Evolutionary conservation across 805 yeast species (phyloP).

Genomic region (Saturnispora mendoncae): DNA sequence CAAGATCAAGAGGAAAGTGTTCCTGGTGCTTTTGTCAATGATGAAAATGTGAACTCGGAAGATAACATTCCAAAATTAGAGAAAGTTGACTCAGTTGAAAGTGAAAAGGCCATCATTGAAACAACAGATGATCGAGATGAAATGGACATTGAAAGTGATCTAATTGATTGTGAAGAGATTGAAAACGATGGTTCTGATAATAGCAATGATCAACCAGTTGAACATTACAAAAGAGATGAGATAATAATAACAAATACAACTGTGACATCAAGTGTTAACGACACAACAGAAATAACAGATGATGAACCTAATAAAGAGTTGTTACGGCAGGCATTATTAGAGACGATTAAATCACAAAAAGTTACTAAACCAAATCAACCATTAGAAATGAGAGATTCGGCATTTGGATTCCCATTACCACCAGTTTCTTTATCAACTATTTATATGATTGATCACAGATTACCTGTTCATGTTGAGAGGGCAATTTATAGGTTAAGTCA

Average conservation of each 20-base stretch:
- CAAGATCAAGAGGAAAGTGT: neutral
- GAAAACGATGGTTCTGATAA: too few species aligned
- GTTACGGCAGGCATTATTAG: slow-evolving; percentile 15
- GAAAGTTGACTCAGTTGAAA: neutral
- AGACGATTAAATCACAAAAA: slow-evolving; percentile 22
- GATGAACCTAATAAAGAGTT: slow-evolving; percentile 8
- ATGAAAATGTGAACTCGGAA: neutral
- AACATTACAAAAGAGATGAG: neutral
- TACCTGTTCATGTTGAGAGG: slow-evolving; percentile 91
- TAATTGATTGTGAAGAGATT: neutral
- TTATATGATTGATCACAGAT: slow-evolving; percentile 74
- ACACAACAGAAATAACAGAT: neutral
- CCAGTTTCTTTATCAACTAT: slow-evolving; percentile 69
- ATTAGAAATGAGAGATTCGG: slow-evolving; percentile 60
- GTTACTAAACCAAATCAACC: slow-evolving; percentile 44
- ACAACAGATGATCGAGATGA: neutral
- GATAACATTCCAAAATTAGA: neutral
- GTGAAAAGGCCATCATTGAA: neutral
- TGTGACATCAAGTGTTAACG: neutral
- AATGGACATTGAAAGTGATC: neutral
- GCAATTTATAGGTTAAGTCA: slow-evolving; percentile 92
- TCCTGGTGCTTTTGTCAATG: neutral
- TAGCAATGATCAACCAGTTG: neutral
- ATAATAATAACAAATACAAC: slow-evolving; percentile 9
- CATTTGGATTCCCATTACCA: slow-evolving; percentile 82